Evolutionary conservation across 257 asterid species (phyloP).

Genomic region (Gynochthodes officinalis): DNA sequence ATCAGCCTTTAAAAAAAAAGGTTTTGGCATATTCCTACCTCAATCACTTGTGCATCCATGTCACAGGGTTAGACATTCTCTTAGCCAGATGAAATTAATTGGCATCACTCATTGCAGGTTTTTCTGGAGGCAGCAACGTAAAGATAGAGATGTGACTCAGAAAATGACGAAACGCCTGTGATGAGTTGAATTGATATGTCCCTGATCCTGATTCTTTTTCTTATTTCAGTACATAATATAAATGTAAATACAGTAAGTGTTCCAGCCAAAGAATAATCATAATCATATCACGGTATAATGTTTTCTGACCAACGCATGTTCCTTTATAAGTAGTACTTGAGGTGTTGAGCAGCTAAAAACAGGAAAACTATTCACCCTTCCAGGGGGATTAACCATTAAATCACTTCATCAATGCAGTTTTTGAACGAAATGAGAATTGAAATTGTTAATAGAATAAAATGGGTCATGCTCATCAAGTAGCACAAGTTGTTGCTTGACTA

Average conservation of each 20-base stretch:
- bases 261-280: slow-evolving; percentile 25
- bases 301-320: background rate
- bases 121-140: slow-evolving; percentile 41
- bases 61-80: background rate
- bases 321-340: no score
- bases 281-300: slow-evolving; percentile 29
- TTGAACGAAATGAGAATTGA: no score
- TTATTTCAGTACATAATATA: slow-evolving; percentile 25
- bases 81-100: slow-evolving; percentile 19
- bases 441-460: slow-evolving; percentile 7
- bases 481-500: slow-evolving; percentile 24
- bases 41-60: slow-evolving; percentile 3
- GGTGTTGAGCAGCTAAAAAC: no score
- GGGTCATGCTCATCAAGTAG: slow-evolving; percentile 39
- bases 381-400: no score
- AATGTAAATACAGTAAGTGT: slow-evolving; percentile 35
- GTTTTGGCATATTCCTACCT: background rate
- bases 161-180: slow-evolving; percentile 15
- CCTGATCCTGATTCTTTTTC: slow-evolving; percentile 21
- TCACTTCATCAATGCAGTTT: no score
- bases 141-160: slow-evolving; percentile 68
- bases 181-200: slow-evolving; percentile 24
- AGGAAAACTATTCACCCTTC: no score
- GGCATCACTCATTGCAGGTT: slow-evolving; percentile 39
- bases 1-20: no score